A percentile compares a stretch with the other conserved stretches of the same genome.
Evolutionary conservation across 176 grass and related monocot species (phyloP).

Genomic region (Zea mays): DNA sequence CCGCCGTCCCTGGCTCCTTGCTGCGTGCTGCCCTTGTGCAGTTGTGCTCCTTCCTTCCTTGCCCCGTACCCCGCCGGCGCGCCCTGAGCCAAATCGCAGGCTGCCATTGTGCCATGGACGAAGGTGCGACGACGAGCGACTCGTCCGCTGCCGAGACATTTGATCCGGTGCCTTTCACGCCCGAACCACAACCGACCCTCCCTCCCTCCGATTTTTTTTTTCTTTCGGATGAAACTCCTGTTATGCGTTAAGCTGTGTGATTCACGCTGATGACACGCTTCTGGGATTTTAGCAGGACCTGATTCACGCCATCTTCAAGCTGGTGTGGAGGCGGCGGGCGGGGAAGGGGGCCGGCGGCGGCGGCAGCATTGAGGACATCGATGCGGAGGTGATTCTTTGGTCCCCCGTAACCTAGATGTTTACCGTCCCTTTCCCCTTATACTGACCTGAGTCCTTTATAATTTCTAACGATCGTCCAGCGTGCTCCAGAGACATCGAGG

Average conservation of each 20-base stretch:
- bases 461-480: conserved; percentile 42
- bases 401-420: neutral
- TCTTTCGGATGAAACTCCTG: neutral
- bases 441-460: neutral
- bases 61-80: neutral
- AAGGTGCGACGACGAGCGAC: conserved; percentile 3
- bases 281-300: conserved; percentile 56
- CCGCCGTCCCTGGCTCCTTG: neutral
- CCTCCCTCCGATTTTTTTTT: neutral
- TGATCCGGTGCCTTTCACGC: conserved; percentile 39
- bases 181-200: too few species aligned
- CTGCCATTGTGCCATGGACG: conserved; percentile 17
- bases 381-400: conserved; percentile 50
- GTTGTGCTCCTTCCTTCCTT: neutral
- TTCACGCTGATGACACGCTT: neutral
- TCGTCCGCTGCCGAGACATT: conserved; percentile 34
- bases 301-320: conserved; percentile 80
- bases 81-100: neutral
- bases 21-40: too few species aligned
- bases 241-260: neutral
- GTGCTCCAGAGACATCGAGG: conserved; percentile 51
- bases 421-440: neutral
- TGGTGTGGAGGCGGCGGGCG: conserved; percentile 60
- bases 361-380: conserved; percentile 16
- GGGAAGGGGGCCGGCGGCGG: conserved; percentile 21